Base-by-base conservation (phyloP, 768 basidiomycete genomes). In the Termitomyces sp. region DNA sequence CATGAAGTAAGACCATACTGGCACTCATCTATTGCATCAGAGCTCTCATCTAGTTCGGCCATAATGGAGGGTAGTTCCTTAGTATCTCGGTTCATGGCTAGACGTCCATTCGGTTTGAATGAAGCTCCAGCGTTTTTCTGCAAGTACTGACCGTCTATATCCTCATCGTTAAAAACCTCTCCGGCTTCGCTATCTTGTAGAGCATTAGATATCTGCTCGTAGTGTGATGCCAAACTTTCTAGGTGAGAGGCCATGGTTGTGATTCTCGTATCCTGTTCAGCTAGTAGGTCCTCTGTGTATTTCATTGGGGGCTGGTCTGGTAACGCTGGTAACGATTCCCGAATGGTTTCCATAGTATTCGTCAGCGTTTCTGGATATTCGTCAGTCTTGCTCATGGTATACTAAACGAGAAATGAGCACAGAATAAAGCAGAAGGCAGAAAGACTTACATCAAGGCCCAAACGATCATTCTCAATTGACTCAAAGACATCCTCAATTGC, bases 21-120 rank as follows among this genome's bases (percentile, higher is more conserved):
- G 46, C 80, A 74, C 6, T 68, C 69, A 47, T 85, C 76, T 54
- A 92, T 83, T 6, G 75, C 68, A n/a, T 64, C 62, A 12, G 81
- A 74, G 58, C 78, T 76, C 37, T 81, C 81, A 62, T 92, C 86
- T 41, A 93, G 68, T 61, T 93, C 92, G 3, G 74, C 67, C 72
- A 94, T 83, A 52, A 94, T 90, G 4, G 78, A 74, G 3, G 87
- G 87, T 6, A 94, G 74, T 65, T 92, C 90, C 10, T 87, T 81
- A 1, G 88, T 89, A 66, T 94, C 91, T 41, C 89, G 78, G 62
- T 86, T 83, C 86, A 94, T 92, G 29, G 84, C 92, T 91, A 53
- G 39, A 52, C 49, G 45, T 31, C 15, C 37, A 48, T 24, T 47
- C 20, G n/a, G 41, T 44, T 41, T 12, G 15, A 6, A 29, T 37